Percentiles rank a stretch among this genome's conserved stretches.
Conservation (phyloP, 73 alveolate genomes). For the Paramecium biaurelia region DNA sequence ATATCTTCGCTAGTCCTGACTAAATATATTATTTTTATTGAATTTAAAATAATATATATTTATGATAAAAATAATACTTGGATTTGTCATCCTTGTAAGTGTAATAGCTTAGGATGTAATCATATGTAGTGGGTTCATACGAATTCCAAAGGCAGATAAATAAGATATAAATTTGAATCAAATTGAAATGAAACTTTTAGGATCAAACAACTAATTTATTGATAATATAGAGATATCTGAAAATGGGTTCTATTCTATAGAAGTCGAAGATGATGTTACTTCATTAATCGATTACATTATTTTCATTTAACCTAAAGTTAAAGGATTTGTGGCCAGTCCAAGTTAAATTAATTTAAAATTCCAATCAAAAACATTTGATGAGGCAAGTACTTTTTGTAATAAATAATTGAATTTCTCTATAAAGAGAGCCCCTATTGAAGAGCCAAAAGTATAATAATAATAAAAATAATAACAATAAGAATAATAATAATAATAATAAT, state of each 20-base stretch:
- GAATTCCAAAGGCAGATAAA: neutral
- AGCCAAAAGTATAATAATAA: neutral
- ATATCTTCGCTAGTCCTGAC: constrained; percentile 24
- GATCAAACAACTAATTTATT: neutral
- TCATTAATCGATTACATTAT: neutral
- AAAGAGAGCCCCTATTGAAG: neutral
- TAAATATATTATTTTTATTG: neutral
- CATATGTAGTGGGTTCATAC: constrained; percentile 3
- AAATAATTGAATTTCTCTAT: neutral
- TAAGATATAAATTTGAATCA: neutral
- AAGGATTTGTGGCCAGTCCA: neutral
- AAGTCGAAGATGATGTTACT: neutral
- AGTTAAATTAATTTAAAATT: neutral
- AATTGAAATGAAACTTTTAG: neutral
- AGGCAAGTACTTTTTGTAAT: neutral
- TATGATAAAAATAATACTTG: neutral
- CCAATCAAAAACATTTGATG: neutral
- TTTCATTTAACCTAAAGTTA: neutral
- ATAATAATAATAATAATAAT: neutral
- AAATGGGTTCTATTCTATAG: constrained; percentile 13
- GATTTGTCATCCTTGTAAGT: neutral
- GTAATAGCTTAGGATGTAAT: neutral
- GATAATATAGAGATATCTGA: neutral
- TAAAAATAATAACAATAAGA: neutral
- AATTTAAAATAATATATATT: neutral